Evolutionary conservation across 2,329 filamentous ascomycete genomes (phyloP), one percentile per base, ranked within the genome.

Genomic region (Colletotrichum lupini): DNA sequence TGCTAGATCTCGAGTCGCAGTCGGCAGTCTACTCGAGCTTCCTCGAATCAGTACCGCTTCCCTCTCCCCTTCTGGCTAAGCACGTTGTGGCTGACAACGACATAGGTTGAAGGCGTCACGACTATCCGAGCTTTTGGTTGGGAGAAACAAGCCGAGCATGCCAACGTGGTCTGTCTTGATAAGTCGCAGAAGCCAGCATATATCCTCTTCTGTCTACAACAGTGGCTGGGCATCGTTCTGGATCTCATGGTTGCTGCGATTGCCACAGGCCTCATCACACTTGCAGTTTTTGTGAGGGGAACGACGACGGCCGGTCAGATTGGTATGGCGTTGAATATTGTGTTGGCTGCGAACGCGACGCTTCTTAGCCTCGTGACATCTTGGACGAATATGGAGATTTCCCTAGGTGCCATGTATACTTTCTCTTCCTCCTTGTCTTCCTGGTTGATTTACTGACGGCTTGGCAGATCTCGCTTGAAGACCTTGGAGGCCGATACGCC

Each of bases 111-210:
- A 9, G 87, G 87, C 0, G 75, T 89, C 0, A 74, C 82, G 1
- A 89, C 87, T 0, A 85, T 90, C 46, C 85, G 89, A 11, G 87
- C 89, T 1, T 91, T 90, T 73, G 85, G 85, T 3, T 91, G 89
- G 89, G 81, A 86, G 49, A 76, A 80, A 1, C 77, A 79, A 6
- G 82, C 85, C 67, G 80, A 85, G 19, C 76, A 84, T 32, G 83
- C 83, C 73, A 89, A 88, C 68, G 79, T 86, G 19, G 74, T 76
- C 4, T 82, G 89, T 0, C 80, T 92, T 1, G 87, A 91, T 72
- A 79, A 80, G 6, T 89, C 89, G 0, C 90, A 92, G 75, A 80
- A 82, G 26, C 89, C 90, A 0, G 89, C 87, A 62, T 92, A 92
- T 75, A 82, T 91, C 0, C 82, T 91, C 6, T 87, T 84, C 68